A percentile compares a stretch with the other conserved stretches of the same genome.
Conservation (phyloP, 164 flowering plant species). For the Vitis amurensis region DNA sequence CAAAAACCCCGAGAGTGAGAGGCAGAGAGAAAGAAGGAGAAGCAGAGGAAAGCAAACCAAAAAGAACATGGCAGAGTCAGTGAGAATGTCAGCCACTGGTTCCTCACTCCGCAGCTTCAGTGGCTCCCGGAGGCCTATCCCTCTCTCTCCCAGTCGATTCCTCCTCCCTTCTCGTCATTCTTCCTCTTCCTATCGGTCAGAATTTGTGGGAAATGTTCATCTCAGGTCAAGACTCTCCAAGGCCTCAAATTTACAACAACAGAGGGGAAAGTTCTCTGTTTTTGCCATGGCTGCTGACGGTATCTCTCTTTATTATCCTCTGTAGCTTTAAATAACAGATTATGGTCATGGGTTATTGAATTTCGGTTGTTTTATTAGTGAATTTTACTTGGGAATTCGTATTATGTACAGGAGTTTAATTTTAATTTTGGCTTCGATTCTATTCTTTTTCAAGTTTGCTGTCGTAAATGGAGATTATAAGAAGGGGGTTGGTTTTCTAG, state of each 20-base stretch:
- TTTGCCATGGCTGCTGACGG: constrained; percentile 59
- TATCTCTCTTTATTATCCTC: constrained; percentile 9
- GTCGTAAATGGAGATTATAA: background rate
- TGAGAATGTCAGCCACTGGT: constrained; percentile 15
- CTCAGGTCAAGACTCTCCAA: constrained; percentile 14
- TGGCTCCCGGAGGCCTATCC: constrained; percentile 30
- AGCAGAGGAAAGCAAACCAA: background rate
- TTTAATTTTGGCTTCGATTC: background rate
- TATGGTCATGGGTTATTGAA: background rate
- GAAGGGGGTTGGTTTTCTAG: background rate
- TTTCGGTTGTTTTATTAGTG: background rate
- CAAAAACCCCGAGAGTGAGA: background rate
- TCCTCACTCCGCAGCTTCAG: constrained; percentile 26
- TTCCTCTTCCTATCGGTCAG: constrained; percentile 31
- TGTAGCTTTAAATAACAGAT: background rate
- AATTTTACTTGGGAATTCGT: background rate
- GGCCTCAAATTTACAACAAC: constrained; percentile 15
- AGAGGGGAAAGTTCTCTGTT: constrained; percentile 46
- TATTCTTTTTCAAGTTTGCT: background rate
- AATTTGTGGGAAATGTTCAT: constrained; percentile 34
- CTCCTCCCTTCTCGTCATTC: constrained; percentile 29
- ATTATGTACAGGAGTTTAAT: background rate
- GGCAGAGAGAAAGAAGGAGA: background rate
- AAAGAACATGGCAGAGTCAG: constrained; percentile 38
- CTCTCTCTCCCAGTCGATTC: constrained; percentile 24